Percentiles rank a stretch among this genome's conserved stretches.
phyloP scores from a whole-genome alignment of 2,329 filamentous ascomycete species.

The Piedraia hortae region DNA sequence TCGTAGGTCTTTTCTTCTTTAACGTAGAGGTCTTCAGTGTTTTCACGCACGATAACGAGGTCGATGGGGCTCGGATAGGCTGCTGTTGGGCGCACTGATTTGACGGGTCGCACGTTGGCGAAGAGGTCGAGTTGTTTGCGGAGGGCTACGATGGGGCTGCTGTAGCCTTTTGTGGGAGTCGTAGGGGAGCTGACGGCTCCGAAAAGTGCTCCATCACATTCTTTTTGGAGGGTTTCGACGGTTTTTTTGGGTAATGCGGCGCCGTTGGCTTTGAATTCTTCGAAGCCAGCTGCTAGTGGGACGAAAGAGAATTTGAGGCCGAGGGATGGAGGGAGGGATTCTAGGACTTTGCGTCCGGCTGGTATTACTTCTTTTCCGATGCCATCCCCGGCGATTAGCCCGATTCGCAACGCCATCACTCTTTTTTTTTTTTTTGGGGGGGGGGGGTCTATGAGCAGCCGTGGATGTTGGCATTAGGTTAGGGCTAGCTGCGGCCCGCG shows the following conservation, averaged over 20 bases:
- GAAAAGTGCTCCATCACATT: conserved; percentile 90
- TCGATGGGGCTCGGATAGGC: conserved; percentile 38
- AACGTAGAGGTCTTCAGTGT: conserved; percentile 95
- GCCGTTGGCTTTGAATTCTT: conserved; percentile 75
- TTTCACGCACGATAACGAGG: conserved; percentile 94
- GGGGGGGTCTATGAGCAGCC: too few relatives aligned
- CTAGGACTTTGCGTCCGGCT: conserved; percentile 65
- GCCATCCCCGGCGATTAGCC: conserved; percentile 90
- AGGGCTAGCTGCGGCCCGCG: too few relatives aligned
- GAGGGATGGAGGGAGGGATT: conserved; percentile 74
- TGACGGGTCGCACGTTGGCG: conserved; percentile 91
- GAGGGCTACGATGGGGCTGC: conserved; percentile 82
- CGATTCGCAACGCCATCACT: conserved; percentile 50
- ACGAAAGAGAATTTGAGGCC: conserved; percentile 85
- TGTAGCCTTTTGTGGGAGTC: conserved; percentile 78
- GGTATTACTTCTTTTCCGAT: conserved; percentile 98
- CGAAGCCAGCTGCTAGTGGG: conserved; percentile 76
- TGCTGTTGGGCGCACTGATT: conserved; percentile 39
- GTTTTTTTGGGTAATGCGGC: conserved; percentile 72
- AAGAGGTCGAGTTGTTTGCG: conserved; percentile 88
- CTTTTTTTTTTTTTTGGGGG: too few relatives aligned
- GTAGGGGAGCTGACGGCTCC: conserved; percentile 81
- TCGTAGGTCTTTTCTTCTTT: conserved; percentile 80
- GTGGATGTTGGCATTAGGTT: too few relatives aligned
- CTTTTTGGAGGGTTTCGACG: conserved; percentile 60